These are phyloP conservation scores for Delphinella strobiligena DNA, from an alignment of 2,329 filamentous ascomycete species.

Conservation along the genomic window DNA sequence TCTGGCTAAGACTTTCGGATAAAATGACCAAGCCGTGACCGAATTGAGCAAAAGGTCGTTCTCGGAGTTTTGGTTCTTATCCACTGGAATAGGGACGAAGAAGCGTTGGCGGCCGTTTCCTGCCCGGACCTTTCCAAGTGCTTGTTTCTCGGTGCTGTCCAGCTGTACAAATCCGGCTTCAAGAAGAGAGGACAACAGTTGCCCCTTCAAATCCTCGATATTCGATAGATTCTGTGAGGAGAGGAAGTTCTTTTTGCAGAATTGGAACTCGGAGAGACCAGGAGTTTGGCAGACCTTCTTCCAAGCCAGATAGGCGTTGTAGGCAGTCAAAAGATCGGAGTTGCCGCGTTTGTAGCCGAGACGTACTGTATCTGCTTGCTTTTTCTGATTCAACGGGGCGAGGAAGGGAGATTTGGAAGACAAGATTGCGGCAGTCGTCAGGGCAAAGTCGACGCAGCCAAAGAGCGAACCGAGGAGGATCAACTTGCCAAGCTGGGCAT, in stretches of 20 bases:
- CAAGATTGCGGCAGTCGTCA: slow-evolving; percentile 85
- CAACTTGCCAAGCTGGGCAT: slow-evolving; percentile 90
- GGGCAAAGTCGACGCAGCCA: slow-evolving; percentile 78
- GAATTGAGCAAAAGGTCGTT: slow-evolving; percentile 71
- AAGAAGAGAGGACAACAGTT: slow-evolving; percentile 71
- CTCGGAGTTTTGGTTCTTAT: slow-evolving; percentile 62
- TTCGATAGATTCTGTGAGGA: slow-evolving; percentile 78
- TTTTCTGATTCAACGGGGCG: slow-evolving; percentile 69
- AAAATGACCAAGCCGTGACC: slow-evolving; percentile 88
- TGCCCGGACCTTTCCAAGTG: slow-evolving; percentile 58
- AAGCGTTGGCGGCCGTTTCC: slow-evolving; percentile 49
- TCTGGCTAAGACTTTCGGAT: slow-evolving; percentile 77
- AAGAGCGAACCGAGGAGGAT: slow-evolving; percentile 79
- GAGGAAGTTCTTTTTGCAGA: slow-evolving; percentile 90
- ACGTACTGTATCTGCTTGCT: slow-evolving; percentile 69
- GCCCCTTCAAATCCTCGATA: slow-evolving; percentile 91
- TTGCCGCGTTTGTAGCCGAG: slow-evolving; percentile 71
- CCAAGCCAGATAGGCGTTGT: slow-evolving; percentile 89
- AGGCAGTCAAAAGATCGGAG: slow-evolving; percentile 83
- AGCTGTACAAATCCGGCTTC: slow-evolving; percentile 76
- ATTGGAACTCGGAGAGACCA: slow-evolving; percentile 66
- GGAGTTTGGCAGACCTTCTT: slow-evolving; percentile 65
- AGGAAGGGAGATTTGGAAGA: slow-evolving; percentile 93
- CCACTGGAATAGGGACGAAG: slow-evolving; percentile 73
- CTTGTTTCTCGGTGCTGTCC: slow-evolving; percentile 57